Base-by-base conservation (phyloP, 2,329 filamentous ascomycete genomes). In the Beauveria sp. region DNA sequence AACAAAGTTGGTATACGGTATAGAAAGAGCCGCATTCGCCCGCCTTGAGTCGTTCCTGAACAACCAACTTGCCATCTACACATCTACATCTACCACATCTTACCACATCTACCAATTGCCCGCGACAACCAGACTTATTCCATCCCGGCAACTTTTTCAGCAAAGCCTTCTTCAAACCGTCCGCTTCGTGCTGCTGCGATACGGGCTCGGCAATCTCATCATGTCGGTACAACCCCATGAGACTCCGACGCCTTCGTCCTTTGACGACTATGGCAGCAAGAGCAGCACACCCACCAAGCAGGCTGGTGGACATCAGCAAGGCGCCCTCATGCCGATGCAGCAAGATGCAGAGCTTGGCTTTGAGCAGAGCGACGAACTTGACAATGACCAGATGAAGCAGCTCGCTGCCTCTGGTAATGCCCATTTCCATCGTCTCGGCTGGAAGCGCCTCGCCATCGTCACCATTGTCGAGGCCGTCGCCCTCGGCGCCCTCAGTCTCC, bases 391-490 rank as follows among this genome's bases (percentile, higher is more conserved):
- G 43, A 61, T 79, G 45, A 74, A 75, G 67, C 71, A 75, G 30
- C 78, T 75, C 64, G 72, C 70, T 18, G 72, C 73, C 14, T 67
- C 74, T 60, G 78, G 77, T 56, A 67, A 71, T 54, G 75, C 74
- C 8, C 74, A 77, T 53, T 81, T 81, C 70, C 73, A 78, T 62
- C 73, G 75, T 18, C 74, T 81, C 22, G 79, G 79, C 59, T 81
- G 79, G 79, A 81, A 80, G 69, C 77, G 78, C 8, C 73, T 81
- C 28, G 78, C 77, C 8, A 68, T 81, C 22, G 74, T 81, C 40
- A 74, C 79, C 53, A 78, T 81, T 60, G 79, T 81, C 65, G 78
- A 80, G 67, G 79, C 79, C 60, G 78, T 81, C 64, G 79, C 79
- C 8, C 74, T 81, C 20, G 79, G 79, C 58, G 76, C 74, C 62